A percentile compares a stretch with the other conserved stretches of the same genome.
Conservation (phyloP, 495 filamentous ascomycete genomes). For the Lepidopterella palustris region DNA sequence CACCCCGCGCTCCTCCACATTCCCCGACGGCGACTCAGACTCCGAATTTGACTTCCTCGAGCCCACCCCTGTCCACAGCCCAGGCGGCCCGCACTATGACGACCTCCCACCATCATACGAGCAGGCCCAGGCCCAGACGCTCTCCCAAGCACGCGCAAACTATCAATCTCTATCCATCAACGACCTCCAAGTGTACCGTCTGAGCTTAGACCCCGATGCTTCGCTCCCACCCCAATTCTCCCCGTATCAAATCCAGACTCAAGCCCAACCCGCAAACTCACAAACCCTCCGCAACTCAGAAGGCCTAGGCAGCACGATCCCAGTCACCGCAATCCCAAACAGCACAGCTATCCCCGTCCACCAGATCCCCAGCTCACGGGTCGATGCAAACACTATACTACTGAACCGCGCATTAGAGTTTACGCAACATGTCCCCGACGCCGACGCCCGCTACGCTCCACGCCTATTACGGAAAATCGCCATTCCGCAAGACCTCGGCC, state of each 20-base stretch:
- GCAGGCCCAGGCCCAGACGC: slow-evolving; percentile 22
- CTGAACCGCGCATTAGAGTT: slow-evolving; percentile 19
- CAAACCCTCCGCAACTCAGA: slow-evolving; percentile 5
- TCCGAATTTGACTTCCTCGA: slow-evolving; percentile 19
- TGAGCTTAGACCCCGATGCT: slow-evolving; percentile 11
- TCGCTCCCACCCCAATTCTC: neutral
- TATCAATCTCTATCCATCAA: slow-evolving; percentile 5
- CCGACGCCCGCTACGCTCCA: slow-evolving; percentile 21
- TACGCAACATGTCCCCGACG: slow-evolving; percentile 22
- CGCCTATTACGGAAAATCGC: slow-evolving; percentile 14
- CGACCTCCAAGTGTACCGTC: slow-evolving; percentile 16
- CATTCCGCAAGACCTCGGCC: slow-evolving; percentile 16
- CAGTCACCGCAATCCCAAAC: slow-evolving; percentile 8
- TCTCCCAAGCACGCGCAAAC: slow-evolving; percentile 11
- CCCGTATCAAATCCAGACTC: too few relatives aligned
- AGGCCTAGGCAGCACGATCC: slow-evolving; percentile 11
- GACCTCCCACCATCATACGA: slow-evolving; percentile 27
- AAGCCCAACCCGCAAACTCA: neutral
- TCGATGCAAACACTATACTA: slow-evolving; percentile 4
- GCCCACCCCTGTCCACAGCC: slow-evolving; percentile 17
- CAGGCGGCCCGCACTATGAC: slow-evolving; percentile 22
- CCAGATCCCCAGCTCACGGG: neutral
- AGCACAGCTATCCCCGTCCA: slow-evolving; percentile 15
- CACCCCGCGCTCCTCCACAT: slow-evolving; percentile 21
- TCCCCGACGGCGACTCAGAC: slow-evolving; percentile 23